phyloP scores from a whole-genome alignment of 2,329 filamentous ascomycete genomes.

The Chalara sp. region DNA sequence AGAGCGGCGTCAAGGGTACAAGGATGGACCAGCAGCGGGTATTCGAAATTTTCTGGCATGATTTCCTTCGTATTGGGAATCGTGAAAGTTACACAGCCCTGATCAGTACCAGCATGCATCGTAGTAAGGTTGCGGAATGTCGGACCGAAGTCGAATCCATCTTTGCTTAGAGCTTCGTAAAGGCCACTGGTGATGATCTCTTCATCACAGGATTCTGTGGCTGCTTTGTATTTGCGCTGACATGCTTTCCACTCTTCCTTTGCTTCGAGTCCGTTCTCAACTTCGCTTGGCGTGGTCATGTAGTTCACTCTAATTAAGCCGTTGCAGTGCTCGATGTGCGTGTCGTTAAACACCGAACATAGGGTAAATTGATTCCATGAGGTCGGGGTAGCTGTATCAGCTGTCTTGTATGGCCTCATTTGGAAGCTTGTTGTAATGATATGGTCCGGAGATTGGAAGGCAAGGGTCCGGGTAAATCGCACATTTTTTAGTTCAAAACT shows the following conservation, averaged over 20 bases:
- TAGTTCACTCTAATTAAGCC: not conserved
- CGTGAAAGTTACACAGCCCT: not conserved
- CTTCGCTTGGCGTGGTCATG: not conserved
- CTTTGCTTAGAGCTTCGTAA: not conserved
- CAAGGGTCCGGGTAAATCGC: slow-evolving; percentile 33
- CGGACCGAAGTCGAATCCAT: not conserved
- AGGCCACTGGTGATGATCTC: not conserved
- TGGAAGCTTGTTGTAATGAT: slow-evolving; percentile 13
- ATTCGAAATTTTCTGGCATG: slow-evolving; percentile 29
- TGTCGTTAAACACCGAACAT: slow-evolving; percentile 2
- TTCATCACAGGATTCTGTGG: not conserved
- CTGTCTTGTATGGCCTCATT: not conserved
- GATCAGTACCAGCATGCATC: not conserved
- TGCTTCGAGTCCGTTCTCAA: not conserved
- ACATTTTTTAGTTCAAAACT: slow-evolving; percentile 30
- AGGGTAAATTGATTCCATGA: slow-evolving; percentile 7
- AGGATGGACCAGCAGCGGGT: slow-evolving; percentile 47
- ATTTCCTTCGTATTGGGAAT: slow-evolving; percentile 25
- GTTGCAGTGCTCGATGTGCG: not conserved
- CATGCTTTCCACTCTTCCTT: not conserved
- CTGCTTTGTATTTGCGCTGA: not conserved
- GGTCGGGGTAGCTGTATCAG: not conserved
- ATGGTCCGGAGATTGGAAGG: slow-evolving; percentile 31
- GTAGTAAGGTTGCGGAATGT: not conserved
- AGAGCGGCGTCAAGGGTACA: slow-evolving; percentile 46